phyloP scores from a whole-genome alignment of 768 basidiomycete genomes.

The Hemileccinum impolitum region DNA sequence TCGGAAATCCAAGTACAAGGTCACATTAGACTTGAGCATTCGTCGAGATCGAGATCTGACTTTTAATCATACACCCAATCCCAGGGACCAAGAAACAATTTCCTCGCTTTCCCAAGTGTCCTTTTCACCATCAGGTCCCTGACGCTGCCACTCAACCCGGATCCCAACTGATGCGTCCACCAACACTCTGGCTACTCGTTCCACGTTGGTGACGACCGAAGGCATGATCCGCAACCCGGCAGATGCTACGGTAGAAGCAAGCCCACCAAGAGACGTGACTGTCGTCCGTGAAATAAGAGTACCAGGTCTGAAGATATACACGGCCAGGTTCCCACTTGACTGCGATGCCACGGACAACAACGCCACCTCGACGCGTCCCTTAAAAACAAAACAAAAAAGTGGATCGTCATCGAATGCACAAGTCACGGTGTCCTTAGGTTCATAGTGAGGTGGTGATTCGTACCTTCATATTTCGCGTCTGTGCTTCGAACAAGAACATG shows the following conservation, averaged over 20 bases:
- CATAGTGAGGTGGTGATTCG: not conserved
- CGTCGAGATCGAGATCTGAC: not conserved
- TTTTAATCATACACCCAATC: conserved; percentile 15
- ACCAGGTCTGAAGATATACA: conserved; percentile 24
- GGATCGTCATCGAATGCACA: not conserved
- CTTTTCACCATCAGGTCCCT: conserved; percentile 13
- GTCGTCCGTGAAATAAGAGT: conserved; percentile 9
- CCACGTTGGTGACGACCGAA: conserved; percentile 21
- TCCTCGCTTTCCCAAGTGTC: conserved; percentile 28
- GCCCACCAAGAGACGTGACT: conserved; percentile 14
- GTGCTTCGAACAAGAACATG: conserved; percentile 16
- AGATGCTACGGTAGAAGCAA: conserved; percentile 15
- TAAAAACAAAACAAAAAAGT: not conserved
- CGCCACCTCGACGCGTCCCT: conserved; percentile 23
- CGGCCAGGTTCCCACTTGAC: conserved; percentile 9
- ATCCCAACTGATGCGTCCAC: conserved; percentile 28
- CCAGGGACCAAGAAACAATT: conserved; percentile 23
- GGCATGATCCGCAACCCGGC: conserved; percentile 21
- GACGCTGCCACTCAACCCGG: conserved; percentile 25
- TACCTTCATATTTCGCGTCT: conserved; percentile 27
- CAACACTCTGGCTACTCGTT: conserved; percentile 17
- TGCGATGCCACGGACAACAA: conserved; percentile 14
- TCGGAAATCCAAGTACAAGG: not conserved
- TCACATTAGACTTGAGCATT: not conserved
- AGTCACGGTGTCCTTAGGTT: too few species aligned